Evolutionary conservation across 2,329 filamentous ascomycete genomes (phyloP), one percentile per base, ranked within the genome.

Genomic region (Epichloe baconii): DNA sequence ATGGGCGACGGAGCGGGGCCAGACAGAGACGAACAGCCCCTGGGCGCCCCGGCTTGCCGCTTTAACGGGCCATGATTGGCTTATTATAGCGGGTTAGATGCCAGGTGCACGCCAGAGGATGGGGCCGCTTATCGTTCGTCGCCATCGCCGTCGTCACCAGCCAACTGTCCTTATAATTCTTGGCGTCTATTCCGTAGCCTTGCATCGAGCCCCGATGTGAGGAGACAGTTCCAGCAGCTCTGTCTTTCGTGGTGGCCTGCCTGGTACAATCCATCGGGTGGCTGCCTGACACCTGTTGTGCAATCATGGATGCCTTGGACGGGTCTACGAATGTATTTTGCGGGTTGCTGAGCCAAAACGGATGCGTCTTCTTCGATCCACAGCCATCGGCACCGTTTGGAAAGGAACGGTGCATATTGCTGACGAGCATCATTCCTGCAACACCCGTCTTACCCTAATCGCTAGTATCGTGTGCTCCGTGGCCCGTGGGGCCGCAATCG

Each of bases 1-100:
- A 19, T 36, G 34, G 8, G 36, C 36, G 35, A 23, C n/a, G 11
- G 6, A 40, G 19, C 46, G 41, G 35, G n/a, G 14, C 23, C 41
- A 44, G 56, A 53, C 40, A 52, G 58, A 59, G 57, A 61, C 59
- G 58, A 58, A 59, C 59, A 62, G 58, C 57, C n/a, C 36, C 35
- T 46, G 21, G 41, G n/a, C 49, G 37, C 17, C 46, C 47, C 23
- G 44, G 57, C 57, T 60, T 55, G 63, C 62, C 59, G 63, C 63
- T 64, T 61, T 62, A 57, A 62, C 52, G 17, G 14, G 11, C 11
- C 36, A 15, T 65, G 63, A 66, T 67, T 67, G 64, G 65, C 53
- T 66, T 54, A 60, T 66, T 54, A 60, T 58, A 60, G 54, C 56
- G 61, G 60, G 62, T 58, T 23, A 23, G 4, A 1, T 23, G 21